Evolutionary conservation across 495 filamentous ascomycete genomes (phyloP).

Genomic region (Cercophora newfieldiana): DNA sequence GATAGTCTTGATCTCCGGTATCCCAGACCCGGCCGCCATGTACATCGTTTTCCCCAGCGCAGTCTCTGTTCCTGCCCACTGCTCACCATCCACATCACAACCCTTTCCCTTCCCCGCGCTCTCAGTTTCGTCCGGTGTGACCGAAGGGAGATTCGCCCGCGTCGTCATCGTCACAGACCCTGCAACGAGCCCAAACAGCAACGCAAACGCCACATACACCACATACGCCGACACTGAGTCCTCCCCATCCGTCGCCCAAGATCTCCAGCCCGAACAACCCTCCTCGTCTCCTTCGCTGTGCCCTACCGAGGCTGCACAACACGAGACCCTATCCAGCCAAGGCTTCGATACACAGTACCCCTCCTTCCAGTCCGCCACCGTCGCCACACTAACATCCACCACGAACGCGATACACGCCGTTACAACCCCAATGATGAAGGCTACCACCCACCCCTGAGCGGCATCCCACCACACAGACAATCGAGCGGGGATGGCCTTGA

Average conservation of each 20-base stretch:
- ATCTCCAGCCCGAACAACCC: conserved; percentile 42
- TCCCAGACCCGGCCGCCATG: conserved; percentile 56
- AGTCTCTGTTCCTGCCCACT: conserved; percentile 6
- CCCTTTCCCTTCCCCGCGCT: conserved; percentile 19
- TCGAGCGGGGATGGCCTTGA: conserved; percentile 36
- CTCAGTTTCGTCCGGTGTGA: neutral
- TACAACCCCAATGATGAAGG: conserved; percentile 48
- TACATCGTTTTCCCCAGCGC: conserved; percentile 53
- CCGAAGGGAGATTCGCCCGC: conserved; percentile 47
- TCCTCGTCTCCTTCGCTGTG: conserved; percentile 14
- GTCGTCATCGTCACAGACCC: conserved; percentile 55
- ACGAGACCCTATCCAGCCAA: conserved; percentile 45
- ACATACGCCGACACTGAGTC: conserved; percentile 34
- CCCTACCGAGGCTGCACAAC: conserved; percentile 33
- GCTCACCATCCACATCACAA: conserved; percentile 10
- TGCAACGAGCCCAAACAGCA: conserved; percentile 52
- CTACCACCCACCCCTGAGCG: neutral
- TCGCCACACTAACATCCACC: conserved; percentile 54
- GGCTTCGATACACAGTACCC: conserved; percentile 51
- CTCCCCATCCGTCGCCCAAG: conserved; percentile 45
- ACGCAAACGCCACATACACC: conserved; percentile 52
- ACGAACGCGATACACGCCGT: conserved; percentile 55
- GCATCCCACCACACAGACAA: conserved; percentile 31
- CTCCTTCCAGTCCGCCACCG: conserved; percentile 54
- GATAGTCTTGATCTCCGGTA: conserved; percentile 63